Base-by-base conservation (phyloP, 139 green algal species). In the Limnomonas spitsbergensis region DNA sequence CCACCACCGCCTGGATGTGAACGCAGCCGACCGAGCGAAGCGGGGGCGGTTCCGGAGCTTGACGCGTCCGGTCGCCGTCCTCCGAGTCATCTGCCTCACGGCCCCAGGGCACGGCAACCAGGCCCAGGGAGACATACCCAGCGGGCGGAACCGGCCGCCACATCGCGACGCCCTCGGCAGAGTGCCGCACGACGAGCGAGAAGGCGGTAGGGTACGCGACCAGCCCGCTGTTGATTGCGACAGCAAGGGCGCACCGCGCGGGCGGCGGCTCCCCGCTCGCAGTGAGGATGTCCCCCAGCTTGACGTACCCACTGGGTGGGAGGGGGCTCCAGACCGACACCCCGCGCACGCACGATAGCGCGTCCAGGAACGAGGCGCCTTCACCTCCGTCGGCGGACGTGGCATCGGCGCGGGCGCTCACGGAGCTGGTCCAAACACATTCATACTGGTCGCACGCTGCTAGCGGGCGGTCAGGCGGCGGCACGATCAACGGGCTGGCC, bases 321-420 rank as follows among this genome's bases (percentile, higher is more conserved):
- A 87, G 81, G 1, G 94, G 91, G 3, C 93, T 85, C 94, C 94
- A 98, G 24, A 97, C 70, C 2, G 89, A 92, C 7, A 97, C 66
- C 6, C 90, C 92, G 2, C 80, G 78, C 38, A 87, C 78, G 2
- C 66, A 42, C 2, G 86, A 84, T 32, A 90, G 42, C 1, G 80
- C 56, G 37, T 90, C 86, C 24, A 90, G 72, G 7, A 20, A 34
- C 27, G 29, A 20, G 29, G 29, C 29, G 29, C 61, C 61, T n/a
- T n/a, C n/a, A n/a, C n/a, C n/a, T n/a, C n/a, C n/a, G 9, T 7
- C 7, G 26, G 61, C 61, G 61, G 61, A 72, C 9, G 29, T 34
- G 29, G 61, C 9, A 39, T 7, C 27, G 9, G 61, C 29, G 29
- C 9, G 24, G 61, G 9, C 29, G 61, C 9, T 7, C 6, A 36